A percentile compares a stretch with the other conserved stretches of the same genome.
These are phyloP conservation scores for Kuraishia hungarica DNA, from an alignment of 805 yeast species.

Conservation along the genomic window DNA sequence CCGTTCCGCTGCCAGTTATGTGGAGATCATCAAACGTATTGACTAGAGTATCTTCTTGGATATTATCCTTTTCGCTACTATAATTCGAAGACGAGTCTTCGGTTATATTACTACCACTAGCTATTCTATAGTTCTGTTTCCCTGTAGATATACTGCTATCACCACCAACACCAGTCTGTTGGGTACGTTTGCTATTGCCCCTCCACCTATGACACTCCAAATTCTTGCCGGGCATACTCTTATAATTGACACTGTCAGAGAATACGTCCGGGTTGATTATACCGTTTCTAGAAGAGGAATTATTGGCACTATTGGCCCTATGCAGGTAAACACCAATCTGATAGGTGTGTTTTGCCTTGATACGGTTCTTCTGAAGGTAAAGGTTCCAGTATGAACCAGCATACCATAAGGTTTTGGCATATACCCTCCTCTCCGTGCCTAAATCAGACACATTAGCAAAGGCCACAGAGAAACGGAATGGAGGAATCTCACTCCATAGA, in stretches of 20 bases:
- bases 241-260: conserved; percentile 17
- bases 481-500: conserved; percentile 38
- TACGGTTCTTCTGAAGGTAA: conserved; percentile 37
- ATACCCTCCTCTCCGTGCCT: conserved; percentile 35
- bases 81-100: background rate
- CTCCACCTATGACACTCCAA: background rate
- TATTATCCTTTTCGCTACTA: conserved; percentile 14
- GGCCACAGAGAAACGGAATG: conserved; percentile 44
- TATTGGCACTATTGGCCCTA: conserved; percentile 28
- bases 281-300: conserved; percentile 30
- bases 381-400: conserved; percentile 57
- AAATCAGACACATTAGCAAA: conserved; percentile 39
- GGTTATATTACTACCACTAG: background rate
- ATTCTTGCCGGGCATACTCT: conserved; percentile 12
- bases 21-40: background rate
- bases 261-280: conserved; percentile 29
- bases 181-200: background rate
- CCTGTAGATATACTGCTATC: too few relatives aligned
- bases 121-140: background rate
- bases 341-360: conserved; percentile 29
- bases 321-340: conserved; percentile 53
- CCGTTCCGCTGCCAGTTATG: background rate
- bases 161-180: background rate
- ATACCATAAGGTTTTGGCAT: conserved; percentile 46
- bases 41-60: conserved; percentile 15